Conservation (phyloP, 2,329 filamentous ascomycete genomes). For the Alternaria dauci region DNA sequence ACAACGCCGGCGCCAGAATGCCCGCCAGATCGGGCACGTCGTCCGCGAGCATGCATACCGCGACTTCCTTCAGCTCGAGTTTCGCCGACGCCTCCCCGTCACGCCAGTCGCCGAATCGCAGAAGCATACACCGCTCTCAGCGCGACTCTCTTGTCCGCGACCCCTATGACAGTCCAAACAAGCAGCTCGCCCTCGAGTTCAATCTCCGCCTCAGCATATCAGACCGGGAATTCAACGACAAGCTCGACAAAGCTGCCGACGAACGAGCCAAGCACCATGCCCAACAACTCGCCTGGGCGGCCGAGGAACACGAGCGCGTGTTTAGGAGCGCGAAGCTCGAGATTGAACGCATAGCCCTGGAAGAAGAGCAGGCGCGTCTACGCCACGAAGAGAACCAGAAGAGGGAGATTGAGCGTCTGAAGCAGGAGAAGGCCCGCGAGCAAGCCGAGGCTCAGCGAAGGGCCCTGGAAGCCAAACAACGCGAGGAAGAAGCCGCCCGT, state of each 20-base stretch:
- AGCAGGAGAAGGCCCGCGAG: conserved; percentile 55
- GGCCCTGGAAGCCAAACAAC: conserved; percentile 44
- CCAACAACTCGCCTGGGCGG: conserved; percentile 71
- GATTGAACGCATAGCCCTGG: conserved; percentile 58
- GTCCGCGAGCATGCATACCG: conserved; percentile 47
- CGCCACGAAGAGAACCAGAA: conserved; percentile 48
- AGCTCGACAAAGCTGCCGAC: conserved; percentile 68
- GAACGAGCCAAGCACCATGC: conserved; percentile 71
- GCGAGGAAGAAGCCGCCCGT: conserved; percentile 43
- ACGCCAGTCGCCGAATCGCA: conserved; percentile 44
- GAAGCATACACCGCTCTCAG: conserved; percentile 34
- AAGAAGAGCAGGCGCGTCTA: conserved; percentile 50
- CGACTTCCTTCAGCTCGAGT: conserved; percentile 44
- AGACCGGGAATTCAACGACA: conserved; percentile 61
- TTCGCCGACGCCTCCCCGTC: conserved; percentile 42
- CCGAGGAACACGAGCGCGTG: conserved; percentile 72
- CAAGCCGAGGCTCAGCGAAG: conserved; percentile 48
- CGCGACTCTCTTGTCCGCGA: conserved; percentile 34
- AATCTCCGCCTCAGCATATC: conserved; percentile 53
- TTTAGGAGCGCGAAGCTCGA: conserved; percentile 63
- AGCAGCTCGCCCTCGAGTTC: conserved; percentile 53
- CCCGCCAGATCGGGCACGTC: conserved; percentile 45
- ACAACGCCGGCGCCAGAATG: conserved; percentile 30
- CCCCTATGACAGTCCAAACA: conserved; percentile 45
- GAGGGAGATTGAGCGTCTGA: conserved; percentile 52